Base-by-base conservation (phyloP, 768 basidiomycete species). In the Tylopilus rubrobrunneus region DNA sequence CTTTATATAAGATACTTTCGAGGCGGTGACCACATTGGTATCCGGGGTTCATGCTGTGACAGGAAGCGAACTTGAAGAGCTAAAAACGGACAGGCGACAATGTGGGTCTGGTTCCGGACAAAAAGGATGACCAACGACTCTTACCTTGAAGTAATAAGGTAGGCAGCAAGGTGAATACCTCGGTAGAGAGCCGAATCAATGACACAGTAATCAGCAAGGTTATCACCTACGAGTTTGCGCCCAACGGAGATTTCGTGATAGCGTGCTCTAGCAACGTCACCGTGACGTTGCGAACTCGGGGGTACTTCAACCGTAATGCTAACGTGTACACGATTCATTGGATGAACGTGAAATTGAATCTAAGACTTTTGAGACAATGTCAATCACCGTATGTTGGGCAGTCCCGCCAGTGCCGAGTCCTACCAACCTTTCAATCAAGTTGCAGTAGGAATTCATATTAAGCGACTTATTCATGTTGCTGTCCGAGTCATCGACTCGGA, bases 1-100 rank as follows among this genome's bases (percentile, higher is more conserved):
- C 33, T 53, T 67, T 64, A 65, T 67, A 52, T 27, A 23, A 40
- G 10, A 49, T 28, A 4, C 17, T 12, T 50, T 37, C 12, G 33
- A 54, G 54, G 63, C 51, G 37, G 52, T 57, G 58, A 49, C 28
- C 25, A 14, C 34, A 23, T 34, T 17, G 14, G 37, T 28, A 28
- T 29, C 34, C 34, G 34, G 34, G 34, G 34, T 34, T 44, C 41
- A 45, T 29, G 14, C 27, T 19, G 33, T 47, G 29, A 40, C 28
- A 43, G 42, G 54, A 52, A 56, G 53, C 46, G 51, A 56, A 49
- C 19, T 19, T 19, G 19, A 48, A 59, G 48, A 39, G 31, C 4
- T 37, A 7, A 34, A 25, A 58, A 41, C 36, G n/a, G 23, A 28
- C 7, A 39, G 39, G 39, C 17, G n/a, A 19, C 39, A 19, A 9